These are phyloP conservation scores for Vinca minor DNA, from an alignment of 257 asterid genomes.

Conservation along the genomic window DNA sequence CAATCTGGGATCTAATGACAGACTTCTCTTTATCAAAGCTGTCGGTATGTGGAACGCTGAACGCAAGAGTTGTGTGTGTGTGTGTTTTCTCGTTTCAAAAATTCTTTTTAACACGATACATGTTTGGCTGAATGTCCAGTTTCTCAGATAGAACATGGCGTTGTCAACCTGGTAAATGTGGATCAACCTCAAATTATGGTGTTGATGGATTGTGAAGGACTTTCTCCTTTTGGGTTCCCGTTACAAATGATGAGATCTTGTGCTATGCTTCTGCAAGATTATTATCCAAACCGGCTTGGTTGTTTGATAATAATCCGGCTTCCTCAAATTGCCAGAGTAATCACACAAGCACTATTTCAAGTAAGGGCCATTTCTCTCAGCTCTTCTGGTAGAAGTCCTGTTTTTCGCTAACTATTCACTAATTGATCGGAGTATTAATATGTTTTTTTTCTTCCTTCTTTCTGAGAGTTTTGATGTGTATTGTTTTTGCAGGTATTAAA, in stretches of 20 bases:
- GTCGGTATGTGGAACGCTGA: slow-evolving; percentile 24
- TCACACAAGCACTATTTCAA: slow-evolving; percentile 33
- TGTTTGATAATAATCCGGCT: slow-evolving; percentile 31
- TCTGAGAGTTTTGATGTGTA: background rate
- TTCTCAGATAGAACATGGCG: slow-evolving; percentile 37
- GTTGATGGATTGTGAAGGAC: slow-evolving; percentile 41
- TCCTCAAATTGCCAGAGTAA: slow-evolving; percentile 34
- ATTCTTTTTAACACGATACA: background rate
- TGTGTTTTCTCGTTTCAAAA: background rate
- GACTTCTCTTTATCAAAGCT: slow-evolving; percentile 30
- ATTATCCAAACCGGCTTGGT: slow-evolving; percentile 39
- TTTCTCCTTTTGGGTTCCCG: slow-evolving; percentile 42
- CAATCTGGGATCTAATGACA: slow-evolving; percentile 27
- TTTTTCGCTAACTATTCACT: background rate
- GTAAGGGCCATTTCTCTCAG: slow-evolving; percentile 16
- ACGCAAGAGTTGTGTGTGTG: background rate
- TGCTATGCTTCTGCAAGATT: slow-evolving; percentile 41
- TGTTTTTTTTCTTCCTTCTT: background rate
- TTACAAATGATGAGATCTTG: slow-evolving; percentile 41
- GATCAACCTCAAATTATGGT: slow-evolving; percentile 35
- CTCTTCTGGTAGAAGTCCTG: background rate
- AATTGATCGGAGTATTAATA: background rate
- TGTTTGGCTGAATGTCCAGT: slow-evolving; percentile 18
- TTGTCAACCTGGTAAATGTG: slow-evolving; percentile 22
- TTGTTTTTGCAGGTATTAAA: slow-evolving; percentile 25